Base-by-base conservation (phyloP, 148 eudicot genomes). In the Cornus suecica region DNA sequence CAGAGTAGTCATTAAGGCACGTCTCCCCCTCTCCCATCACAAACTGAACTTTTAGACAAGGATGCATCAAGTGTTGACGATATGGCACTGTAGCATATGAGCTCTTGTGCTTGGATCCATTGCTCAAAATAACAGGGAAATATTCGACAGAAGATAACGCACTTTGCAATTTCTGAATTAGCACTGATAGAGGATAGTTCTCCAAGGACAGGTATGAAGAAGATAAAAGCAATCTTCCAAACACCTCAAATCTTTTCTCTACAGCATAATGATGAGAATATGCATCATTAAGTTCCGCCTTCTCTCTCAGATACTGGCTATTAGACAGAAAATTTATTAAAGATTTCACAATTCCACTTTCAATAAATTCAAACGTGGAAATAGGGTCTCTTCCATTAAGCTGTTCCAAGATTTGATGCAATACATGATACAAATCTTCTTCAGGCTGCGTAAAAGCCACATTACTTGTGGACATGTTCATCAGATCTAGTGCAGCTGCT, bases 311-410 rank as follows among this genome's bases (percentile, higher is more conserved):
- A 80, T 80, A 87, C 56, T 74, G 82, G 65, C 87, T 90, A 75
- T 80, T 84, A 10, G 84, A 86, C 29, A 95, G 84, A 79, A 87
- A 95, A 66, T 78, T 86, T 60, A 89, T 81, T 60, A 95, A 71
- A 66, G 97, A 89, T 76, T 85, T 91, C 27, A 91, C 73, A 64
- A 92, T 88, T 62, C 99, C 97, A 87, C 99, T 95, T 80, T 90
- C 99, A 61, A 95, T 81, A 71, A 95, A 87, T 69, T 92, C 99
- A 88, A 95, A 95, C 76, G 97, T 92, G 54, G 99, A 95, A 79
- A 92, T 85, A 28, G 89, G 80, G 82, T 86, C 94, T 66, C 70
- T 78, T 63, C 92, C 94, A 81, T 86, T 85, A 37, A 95, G 80
- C 78, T 83, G 87, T 11, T 74, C 84, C 88, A 92, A 79, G 26